Conservation (phyloP, 2,329 filamentous ascomycete genomes). For the Neonectria neomacrospora region DNA sequence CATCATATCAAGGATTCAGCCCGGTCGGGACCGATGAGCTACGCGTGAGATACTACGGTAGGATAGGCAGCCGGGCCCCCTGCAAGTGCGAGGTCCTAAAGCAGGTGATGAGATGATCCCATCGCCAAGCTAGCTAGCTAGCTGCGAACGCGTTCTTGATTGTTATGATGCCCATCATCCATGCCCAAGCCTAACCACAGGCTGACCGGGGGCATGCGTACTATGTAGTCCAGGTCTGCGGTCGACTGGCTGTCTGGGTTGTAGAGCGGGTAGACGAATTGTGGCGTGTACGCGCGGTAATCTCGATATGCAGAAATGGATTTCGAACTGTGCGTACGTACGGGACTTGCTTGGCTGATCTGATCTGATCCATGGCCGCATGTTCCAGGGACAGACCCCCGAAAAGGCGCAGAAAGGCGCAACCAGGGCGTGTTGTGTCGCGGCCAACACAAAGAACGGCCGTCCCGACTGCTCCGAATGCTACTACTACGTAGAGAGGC, state of each 20-base stretch:
- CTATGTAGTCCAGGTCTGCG: neutral
- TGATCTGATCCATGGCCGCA: neutral
- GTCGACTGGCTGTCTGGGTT: conserved; percentile 15
- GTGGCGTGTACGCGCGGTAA: conserved; percentile 28
- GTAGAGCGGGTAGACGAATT: conserved; percentile 18
- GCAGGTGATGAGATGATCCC: conserved; percentile 26
- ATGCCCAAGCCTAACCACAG: conserved; percentile 15
- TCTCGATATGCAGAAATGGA: conserved; percentile 21
- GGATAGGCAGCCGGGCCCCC: conserved; percentile 14
- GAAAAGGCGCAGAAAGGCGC: conserved; percentile 11
- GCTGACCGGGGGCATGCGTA: conserved; percentile 2
- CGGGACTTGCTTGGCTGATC: neutral
- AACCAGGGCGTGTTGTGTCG: neutral
- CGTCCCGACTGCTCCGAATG: neutral
- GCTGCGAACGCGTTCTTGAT: conserved; percentile 19
- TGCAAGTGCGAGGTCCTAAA: conserved; percentile 18
- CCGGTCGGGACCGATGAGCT: conserved; percentile 13
- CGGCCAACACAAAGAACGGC: conserved; percentile 15
- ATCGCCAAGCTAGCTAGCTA: conserved; percentile 25
- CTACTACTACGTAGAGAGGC: neutral
- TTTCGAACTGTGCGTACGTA: too few species aligned
- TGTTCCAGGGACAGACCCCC: conserved; percentile 1
- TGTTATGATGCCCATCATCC: neutral
- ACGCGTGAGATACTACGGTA: too few species aligned
- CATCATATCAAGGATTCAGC: neutral